These are phyloP conservation scores for Inga leiocalycina DNA, from an alignment of 306 rosid genomes.

Conservation along the genomic window DNA sequence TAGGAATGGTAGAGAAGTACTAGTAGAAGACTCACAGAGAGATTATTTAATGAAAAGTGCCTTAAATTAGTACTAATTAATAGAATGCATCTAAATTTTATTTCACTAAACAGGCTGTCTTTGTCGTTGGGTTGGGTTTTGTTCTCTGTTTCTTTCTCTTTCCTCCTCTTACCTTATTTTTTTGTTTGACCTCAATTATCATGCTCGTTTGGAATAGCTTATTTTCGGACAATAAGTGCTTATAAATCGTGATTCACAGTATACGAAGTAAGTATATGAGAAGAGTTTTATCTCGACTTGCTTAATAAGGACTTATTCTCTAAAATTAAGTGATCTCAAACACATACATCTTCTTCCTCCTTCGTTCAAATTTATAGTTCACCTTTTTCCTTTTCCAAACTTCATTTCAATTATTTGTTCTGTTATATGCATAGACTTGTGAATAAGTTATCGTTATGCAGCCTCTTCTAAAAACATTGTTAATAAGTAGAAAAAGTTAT, in stretches of 20 bases:
- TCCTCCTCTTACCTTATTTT: neutral
- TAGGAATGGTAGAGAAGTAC: neutral
- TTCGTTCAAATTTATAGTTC: neutral
- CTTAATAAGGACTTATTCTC: too few species aligned
- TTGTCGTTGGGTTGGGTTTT: neutral
- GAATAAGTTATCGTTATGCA: neutral
- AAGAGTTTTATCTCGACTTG: too few species aligned
- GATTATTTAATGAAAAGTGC: neutral
- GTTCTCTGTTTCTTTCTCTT: neutral
- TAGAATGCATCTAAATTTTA: neutral
- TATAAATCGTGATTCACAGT: too few species aligned
- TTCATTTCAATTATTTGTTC: neutral
- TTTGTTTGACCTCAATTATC: neutral
- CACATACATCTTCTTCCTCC: neutral
- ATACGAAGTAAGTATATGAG: too few species aligned
- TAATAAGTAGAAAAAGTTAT: too few species aligned
- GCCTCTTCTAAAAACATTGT: neutral
- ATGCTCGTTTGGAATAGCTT: too few species aligned
- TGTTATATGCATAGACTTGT: too few species aligned
- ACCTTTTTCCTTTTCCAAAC: neutral
- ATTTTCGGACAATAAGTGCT: too few species aligned
- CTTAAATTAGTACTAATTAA: too few species aligned
- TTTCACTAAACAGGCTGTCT: neutral
- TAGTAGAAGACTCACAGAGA: neutral
- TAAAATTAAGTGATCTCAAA: too few species aligned